Conservation (phyloP, 352 stramenopile species). For the Pythium guiyangense region DNA sequence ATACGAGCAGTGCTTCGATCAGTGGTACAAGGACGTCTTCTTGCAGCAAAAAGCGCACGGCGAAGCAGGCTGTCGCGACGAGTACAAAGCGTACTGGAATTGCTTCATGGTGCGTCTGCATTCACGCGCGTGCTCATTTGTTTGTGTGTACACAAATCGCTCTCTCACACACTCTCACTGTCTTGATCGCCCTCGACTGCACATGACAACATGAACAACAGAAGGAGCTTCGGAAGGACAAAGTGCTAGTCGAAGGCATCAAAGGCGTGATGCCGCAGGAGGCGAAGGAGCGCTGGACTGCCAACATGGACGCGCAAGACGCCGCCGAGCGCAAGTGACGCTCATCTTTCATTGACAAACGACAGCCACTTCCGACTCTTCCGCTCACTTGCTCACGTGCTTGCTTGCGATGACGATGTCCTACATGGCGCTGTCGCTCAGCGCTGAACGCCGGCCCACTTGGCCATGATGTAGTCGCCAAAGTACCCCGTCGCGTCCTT, state of each 20-base stretch:
- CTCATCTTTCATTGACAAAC: neutral
- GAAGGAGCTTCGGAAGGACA: constrained; percentile 63
- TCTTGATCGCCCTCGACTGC: too few relatives aligned
- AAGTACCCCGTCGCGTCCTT: constrained; percentile 53
- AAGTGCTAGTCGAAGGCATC: constrained; percentile 48
- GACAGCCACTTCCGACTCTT: neutral
- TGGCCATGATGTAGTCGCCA: constrained; percentile 81
- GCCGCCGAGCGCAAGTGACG: constrained; percentile 1
- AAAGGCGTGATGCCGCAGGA: constrained; percentile 66
- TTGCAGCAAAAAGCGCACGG: constrained; percentile 72
- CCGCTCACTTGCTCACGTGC: neutral
- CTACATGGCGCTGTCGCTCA: constrained; percentile 2
- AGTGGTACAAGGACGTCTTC: constrained; percentile 85
- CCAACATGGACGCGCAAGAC: constrained; percentile 10
- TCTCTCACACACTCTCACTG: constrained; percentile 1
- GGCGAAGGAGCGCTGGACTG: constrained; percentile 38
- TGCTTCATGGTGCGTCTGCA: constrained; percentile 55
- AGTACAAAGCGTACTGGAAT: constrained; percentile 74
- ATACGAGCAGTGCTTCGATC: constrained; percentile 85
- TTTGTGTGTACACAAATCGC: neutral
- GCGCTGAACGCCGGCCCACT: constrained; percentile 74
- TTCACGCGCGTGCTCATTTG: neutral
- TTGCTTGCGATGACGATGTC: neutral
- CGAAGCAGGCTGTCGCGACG: constrained; percentile 66
- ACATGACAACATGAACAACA: too few relatives aligned